Percentiles rank a stretch among this genome's conserved stretches.
Evolutionary conservation across 768 basidiomycete genomes (phyloP).

Genomic region (Tulasnella sp.): DNA sequence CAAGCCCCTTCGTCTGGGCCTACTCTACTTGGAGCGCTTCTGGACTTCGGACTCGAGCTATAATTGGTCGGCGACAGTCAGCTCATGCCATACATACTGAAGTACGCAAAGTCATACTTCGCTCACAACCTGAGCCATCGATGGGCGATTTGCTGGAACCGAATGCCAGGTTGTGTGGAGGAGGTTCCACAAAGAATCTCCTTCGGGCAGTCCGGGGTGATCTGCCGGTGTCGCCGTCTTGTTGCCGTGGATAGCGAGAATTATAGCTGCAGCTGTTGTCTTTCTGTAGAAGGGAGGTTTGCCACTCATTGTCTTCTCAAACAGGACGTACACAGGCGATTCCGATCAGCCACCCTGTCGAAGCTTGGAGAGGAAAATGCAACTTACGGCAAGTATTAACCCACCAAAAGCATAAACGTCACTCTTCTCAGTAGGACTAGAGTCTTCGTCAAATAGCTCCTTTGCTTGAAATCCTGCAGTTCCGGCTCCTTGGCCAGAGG

Average conservation of each 20-base stretch:
- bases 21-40: neutral
- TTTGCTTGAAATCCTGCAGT: neutral
- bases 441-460: neutral
- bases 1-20: no score
- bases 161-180: neutral
- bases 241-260: neutral
- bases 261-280: neutral
- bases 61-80: neutral
- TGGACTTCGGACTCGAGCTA: neutral
- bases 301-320: neutral
- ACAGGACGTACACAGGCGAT: no score
- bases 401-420: constrained; percentile 8
- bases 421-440: neutral
- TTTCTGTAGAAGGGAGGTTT: neutral
- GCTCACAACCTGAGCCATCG: neutral
- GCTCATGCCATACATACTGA: neutral
- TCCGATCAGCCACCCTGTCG: no score
- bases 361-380: neutral
- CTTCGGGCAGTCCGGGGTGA: neutral
- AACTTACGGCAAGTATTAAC: neutral
- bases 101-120: neutral
- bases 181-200: neutral
- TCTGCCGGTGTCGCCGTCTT: neutral
- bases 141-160: neutral
- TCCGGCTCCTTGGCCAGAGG: constrained; percentile 1